Conservation (phyloP, 75 land plant species). For the Picea glauca region DNA sequence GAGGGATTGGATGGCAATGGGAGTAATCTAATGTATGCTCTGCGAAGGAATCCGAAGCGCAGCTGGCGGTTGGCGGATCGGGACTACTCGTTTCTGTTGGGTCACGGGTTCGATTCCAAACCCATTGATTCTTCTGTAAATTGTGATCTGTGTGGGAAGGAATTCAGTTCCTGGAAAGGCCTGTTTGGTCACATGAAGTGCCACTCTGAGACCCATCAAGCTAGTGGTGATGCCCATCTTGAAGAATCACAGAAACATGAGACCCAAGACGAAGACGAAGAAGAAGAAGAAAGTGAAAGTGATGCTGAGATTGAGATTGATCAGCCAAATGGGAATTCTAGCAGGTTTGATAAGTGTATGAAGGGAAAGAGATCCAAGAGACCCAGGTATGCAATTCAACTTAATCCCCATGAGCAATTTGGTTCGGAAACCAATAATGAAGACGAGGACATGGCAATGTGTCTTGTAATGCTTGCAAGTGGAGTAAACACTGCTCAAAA, state of each 20-base stretch:
- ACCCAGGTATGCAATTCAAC: slow-evolving; percentile 8
- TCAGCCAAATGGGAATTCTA: background rate
- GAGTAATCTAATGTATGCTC: background rate
- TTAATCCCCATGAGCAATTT: background rate
- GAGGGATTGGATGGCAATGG: background rate
- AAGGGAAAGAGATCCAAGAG: slow-evolving; percentile 14
- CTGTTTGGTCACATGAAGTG: slow-evolving; percentile 1
- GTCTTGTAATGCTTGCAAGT: slow-evolving; percentile 14
- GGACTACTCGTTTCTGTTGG: slow-evolving; percentile 4
- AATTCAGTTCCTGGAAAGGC: background rate
- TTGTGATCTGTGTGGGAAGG: background rate
- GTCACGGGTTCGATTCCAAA: background rate
- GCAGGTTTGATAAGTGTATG: slow-evolving; percentile 4
- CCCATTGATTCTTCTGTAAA: background rate
- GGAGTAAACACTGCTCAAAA: background rate
- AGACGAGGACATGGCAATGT: slow-evolving; percentile 12
- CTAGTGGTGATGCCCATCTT: background rate
- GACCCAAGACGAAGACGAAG: background rate
- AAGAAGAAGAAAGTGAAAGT: background rate
- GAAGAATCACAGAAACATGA: background rate
- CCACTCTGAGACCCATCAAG: background rate
- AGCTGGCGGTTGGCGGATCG: slow-evolving; percentile 11
- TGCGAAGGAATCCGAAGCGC: slow-evolving; percentile 11
- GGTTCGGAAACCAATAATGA: slow-evolving; percentile 7
- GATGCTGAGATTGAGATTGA: slow-evolving; percentile 8